Evolutionary conservation across 345 rosid species (phyloP), one percentile per base, ranked within the genome.

Genomic region (Cochlearia excelsa): DNA sequence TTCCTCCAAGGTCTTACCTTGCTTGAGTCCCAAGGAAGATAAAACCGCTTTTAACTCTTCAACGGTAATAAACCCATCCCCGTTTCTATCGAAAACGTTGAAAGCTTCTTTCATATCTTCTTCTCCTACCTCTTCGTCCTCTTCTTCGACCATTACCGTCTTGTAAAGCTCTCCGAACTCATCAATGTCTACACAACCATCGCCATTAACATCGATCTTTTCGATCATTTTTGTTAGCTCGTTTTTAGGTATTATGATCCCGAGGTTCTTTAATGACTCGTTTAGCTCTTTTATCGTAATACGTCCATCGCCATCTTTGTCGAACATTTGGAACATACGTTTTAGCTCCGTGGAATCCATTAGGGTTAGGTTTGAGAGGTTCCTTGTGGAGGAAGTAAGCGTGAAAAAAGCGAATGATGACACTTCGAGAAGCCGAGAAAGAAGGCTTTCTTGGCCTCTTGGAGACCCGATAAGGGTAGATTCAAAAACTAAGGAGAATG

Each of bases 81-180:
- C 91, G 23, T 88, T 82, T 30, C 53, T 55, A 42, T 91, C 98
- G 5, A 91, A 91, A 34, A 91, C 95, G 23, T 82, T 73, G 67
- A 91, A 91, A 2, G 95, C 92, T 48, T 91, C 96, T 59, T 56
- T 82, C 88, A 91, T 80, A 55, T 87, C 87, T 47, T 77, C 84
- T 56, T 80, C 94, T 65, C 70, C 81, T 49, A 49, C 33, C 49
- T 16, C 23, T 16, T 74, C 70, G 59, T 80, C 84, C 42, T 78
- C 79, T 5, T 76, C 63, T 62, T 71, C 84, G 0, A 65, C 81
- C 90, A 80, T 75, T 4, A 91, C 54, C 0, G 84, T 75, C 7
- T 59, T 73, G 33, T 88, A 86, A 64, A 91, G 59, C 53, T 61
- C 81, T 7, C 76, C 75, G 56, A 88, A 88, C 77, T 91, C 96